A percentile compares a stretch with the other conserved stretches of the same genome.
Evolutionary conservation across 176 grass and related monocot genomes (phyloP).

Genomic region (Zizania latifolia): DNA sequence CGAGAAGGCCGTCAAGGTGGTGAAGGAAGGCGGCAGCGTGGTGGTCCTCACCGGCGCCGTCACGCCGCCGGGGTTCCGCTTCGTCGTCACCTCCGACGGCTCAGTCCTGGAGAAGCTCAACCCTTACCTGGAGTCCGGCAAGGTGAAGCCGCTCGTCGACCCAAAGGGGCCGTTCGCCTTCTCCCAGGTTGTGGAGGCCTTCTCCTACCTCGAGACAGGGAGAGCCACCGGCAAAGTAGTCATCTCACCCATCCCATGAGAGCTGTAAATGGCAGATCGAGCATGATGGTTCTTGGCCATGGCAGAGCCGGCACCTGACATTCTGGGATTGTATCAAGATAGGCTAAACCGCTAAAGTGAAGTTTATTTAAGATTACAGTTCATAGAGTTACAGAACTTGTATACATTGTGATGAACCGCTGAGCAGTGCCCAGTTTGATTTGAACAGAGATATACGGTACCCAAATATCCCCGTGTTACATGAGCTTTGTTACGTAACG

Average conservation of each 20-base stretch:
- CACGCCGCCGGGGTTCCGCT: constrained; percentile 67
- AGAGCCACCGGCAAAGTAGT: constrained; percentile 77
- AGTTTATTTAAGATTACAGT: constrained; percentile 9
- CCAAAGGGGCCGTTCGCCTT: constrained; percentile 57
- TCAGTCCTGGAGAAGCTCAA: constrained; percentile 61
- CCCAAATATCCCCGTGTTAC: neutral
- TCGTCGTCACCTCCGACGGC: constrained; percentile 77
- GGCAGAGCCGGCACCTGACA: neutral
- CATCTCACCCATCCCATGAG: constrained; percentile 64
- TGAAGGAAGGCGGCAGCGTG: constrained; percentile 76
- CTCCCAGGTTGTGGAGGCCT: constrained; percentile 66
- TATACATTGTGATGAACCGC: constrained; percentile 4
- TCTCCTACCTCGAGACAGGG: constrained; percentile 84
- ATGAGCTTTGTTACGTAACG: constrained; percentile 13
- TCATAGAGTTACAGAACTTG: constrained; percentile 10
- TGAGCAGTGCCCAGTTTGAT: neutral
- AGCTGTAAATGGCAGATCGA: neutral
- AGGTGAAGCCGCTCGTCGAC: constrained; percentile 74
- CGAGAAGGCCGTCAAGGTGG: constrained; percentile 61
- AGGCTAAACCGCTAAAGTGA: neutral
- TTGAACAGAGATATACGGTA: neutral
- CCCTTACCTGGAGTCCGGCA: constrained; percentile 72
- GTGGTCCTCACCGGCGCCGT: constrained; percentile 67
- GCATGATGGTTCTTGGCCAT: neutral
- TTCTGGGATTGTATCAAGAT: neutral